Evolutionary conservation across 306 rosid genomes (phyloP).

Genomic region (Quercus suber): DNA sequence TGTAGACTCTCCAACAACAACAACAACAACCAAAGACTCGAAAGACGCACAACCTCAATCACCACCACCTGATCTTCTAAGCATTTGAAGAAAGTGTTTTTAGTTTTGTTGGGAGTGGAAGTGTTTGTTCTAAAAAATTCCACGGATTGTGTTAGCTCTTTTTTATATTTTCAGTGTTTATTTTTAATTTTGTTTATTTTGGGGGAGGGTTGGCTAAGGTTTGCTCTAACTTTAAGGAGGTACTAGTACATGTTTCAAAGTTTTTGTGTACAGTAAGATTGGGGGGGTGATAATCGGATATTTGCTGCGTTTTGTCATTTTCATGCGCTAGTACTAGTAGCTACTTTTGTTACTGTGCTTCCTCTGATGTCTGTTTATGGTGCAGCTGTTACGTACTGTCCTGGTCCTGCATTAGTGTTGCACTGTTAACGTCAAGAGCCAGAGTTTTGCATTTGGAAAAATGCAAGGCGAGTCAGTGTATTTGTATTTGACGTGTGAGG

Average conservation of each 20-base stretch:
- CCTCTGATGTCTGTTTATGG: slow-evolving; percentile 25
- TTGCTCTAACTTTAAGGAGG: slow-evolving; percentile 42
- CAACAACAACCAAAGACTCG: slow-evolving; percentile 35
- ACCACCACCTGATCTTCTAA: slow-evolving; percentile 78
- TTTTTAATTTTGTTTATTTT: slow-evolving; percentile 7
- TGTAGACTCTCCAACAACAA: slow-evolving; percentile 44
- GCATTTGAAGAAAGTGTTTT: slow-evolving; percentile 47
- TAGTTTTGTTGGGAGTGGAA: slow-evolving; percentile 13
- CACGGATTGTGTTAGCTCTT: slow-evolving; percentile 23
- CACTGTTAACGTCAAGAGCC: slow-evolving; percentile 20
- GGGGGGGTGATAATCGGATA: slow-evolving; percentile 34
- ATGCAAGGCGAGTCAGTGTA: background rate
- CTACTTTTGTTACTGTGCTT: slow-evolving; percentile 1
- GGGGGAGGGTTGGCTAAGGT: slow-evolving; percentile 19
- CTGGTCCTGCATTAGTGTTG: slow-evolving; percentile 21
- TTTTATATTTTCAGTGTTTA: slow-evolving; percentile 9
- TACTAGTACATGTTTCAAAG: slow-evolving; percentile 30
- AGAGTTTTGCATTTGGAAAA: too few species aligned
- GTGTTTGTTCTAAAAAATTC: slow-evolving; percentile 33
- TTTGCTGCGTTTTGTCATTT: slow-evolving; percentile 8
- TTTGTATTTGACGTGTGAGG: slow-evolving; percentile 1
- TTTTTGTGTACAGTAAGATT: slow-evolving; percentile 64
- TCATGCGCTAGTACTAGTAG: background rate
- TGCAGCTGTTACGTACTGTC: slow-evolving; percentile 23
- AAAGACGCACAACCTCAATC: slow-evolving; percentile 53